phyloP scores from a whole-genome alignment of 208 protist species.

The Acanthamoeba healyi region DNA sequence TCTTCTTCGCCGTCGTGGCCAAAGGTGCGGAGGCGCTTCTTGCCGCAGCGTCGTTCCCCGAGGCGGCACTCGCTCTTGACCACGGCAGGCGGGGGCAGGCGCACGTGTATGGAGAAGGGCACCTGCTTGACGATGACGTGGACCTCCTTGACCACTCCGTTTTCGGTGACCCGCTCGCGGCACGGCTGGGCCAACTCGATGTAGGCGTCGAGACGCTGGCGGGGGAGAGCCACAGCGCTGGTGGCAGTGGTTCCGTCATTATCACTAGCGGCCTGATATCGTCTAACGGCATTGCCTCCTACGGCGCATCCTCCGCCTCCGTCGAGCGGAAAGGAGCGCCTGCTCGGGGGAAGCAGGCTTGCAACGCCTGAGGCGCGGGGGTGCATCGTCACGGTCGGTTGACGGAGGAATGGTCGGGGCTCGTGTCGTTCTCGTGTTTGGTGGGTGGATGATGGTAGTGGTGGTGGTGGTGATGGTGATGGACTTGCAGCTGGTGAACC shows the following conservation, averaged over 20 bases:
- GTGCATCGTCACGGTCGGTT: not conserved
- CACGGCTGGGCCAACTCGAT: conserved; percentile 22
- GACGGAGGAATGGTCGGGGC: not conserved
- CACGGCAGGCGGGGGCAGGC: not conserved
- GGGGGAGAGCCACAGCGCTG: not conserved
- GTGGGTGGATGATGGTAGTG: not conserved
- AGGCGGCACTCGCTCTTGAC: too few species aligned
- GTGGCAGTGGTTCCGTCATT: too few species aligned
- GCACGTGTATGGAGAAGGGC: conserved; percentile 7
- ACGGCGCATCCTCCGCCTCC: not conserved
- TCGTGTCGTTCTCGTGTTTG: too few species aligned
- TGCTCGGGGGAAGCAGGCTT: not conserved
- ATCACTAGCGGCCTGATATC: too few species aligned
- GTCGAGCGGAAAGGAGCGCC: not conserved
- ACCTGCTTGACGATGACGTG: conserved; percentile 15
- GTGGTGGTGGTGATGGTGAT: not conserved
- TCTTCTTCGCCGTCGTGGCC: not conserved
- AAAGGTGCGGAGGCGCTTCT: too few species aligned
- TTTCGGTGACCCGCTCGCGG: not conserved
- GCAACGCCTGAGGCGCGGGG: not conserved
- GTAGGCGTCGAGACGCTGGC: not conserved
- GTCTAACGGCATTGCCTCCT: not conserved
- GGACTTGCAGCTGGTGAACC: too few species aligned
- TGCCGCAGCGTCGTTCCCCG: too few species aligned
- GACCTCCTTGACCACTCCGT: not conserved